A percentile compares a stretch with the other conserved stretches of the same genome.
Conservation (phyloP, 108 stramenopile species). For the Fistulifera pelliculosa region DNA sequence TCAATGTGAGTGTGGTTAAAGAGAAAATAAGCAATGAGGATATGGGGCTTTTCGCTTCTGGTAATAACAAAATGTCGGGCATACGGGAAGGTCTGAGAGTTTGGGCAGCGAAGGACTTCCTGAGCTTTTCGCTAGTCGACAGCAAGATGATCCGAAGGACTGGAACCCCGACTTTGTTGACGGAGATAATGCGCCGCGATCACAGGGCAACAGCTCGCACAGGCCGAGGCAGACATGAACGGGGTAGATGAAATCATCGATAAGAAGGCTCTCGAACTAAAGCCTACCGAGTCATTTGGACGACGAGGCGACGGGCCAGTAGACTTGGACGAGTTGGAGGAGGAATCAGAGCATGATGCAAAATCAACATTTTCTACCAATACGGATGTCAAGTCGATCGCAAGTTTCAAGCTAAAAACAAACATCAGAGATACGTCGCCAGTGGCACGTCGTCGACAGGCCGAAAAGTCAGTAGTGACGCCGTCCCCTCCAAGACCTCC, state of each 20-base stretch:
- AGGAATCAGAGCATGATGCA: neutral
- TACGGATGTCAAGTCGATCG: neutral
- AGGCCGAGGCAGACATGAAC: too few relatives aligned
- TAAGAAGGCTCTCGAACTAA: too few relatives aligned
- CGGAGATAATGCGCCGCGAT: too few relatives aligned
- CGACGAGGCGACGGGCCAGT: conserved; percentile 26
- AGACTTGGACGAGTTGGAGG: conserved; percentile 32
- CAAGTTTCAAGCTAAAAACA: neutral
- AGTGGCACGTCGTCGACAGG: neutral
- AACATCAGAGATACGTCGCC: conserved; percentile 40
- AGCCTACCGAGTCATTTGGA: too few relatives aligned
- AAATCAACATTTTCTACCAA: neutral
- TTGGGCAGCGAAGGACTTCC: too few relatives aligned
- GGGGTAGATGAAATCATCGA: too few relatives aligned
- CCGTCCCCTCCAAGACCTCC: neutral
- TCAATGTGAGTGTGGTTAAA: conserved; percentile 28
- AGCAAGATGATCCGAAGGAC: too few relatives aligned
- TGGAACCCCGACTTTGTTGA: too few relatives aligned
- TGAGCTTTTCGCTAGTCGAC: too few relatives aligned
- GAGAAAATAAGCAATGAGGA: conserved; percentile 34
- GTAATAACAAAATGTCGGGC: neutral
- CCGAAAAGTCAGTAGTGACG: neutral
- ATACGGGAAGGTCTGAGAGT: too few relatives aligned
- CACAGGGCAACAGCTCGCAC: too few relatives aligned
- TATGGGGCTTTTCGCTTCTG: conserved; percentile 19